These are phyloP conservation scores for Mycena capillaripes DNA, from an alignment of 768 basidiomycete species.

Conservation along the genomic window DNA sequence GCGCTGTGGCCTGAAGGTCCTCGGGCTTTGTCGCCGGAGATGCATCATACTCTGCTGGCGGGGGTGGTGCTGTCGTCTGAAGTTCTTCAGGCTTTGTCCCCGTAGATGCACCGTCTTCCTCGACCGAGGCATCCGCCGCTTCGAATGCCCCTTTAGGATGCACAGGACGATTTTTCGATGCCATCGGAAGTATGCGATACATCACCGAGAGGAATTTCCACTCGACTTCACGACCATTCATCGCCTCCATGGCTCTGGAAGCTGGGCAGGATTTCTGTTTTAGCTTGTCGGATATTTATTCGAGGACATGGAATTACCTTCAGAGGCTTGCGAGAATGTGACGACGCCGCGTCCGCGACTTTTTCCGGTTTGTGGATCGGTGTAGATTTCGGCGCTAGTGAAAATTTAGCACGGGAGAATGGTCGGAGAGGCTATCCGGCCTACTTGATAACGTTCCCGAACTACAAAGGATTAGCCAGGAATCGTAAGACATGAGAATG, in stretches of 20 bases:
- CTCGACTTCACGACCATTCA: constrained; percentile 18
- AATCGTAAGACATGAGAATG: neutral
- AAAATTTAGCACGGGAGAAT: neutral
- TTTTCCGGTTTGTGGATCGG: constrained; percentile 8
- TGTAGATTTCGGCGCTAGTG: constrained; percentile 23
- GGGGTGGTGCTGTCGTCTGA: neutral
- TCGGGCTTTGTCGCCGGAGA: too few species aligned
- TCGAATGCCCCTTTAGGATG: neutral
- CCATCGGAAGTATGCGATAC: constrained; percentile 6
- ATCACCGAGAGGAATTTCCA: constrained; percentile 10
- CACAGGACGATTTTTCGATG: neutral
- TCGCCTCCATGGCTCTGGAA: constrained; percentile 14
- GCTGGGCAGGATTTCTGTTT: neutral
- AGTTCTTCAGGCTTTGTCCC: neutral
- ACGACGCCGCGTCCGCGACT: constrained; percentile 25
- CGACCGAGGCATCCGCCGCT: neutral
- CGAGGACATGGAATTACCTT: constrained; percentile 8
- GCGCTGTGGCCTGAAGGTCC: neutral
- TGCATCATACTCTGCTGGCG: too few species aligned
- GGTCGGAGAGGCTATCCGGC: neutral
- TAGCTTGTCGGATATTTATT: too few species aligned
- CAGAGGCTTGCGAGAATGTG: constrained; percentile 22
- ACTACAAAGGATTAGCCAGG: constrained; percentile 3
- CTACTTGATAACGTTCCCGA: constrained; percentile 22
- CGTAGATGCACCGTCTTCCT: neutral